A percentile compares a stretch with the other conserved stretches of the same genome.
These are phyloP conservation scores for Penicillium flavigenum DNA, from an alignment of 495 filamentous ascomycete genomes.

Conservation along the genomic window DNA sequence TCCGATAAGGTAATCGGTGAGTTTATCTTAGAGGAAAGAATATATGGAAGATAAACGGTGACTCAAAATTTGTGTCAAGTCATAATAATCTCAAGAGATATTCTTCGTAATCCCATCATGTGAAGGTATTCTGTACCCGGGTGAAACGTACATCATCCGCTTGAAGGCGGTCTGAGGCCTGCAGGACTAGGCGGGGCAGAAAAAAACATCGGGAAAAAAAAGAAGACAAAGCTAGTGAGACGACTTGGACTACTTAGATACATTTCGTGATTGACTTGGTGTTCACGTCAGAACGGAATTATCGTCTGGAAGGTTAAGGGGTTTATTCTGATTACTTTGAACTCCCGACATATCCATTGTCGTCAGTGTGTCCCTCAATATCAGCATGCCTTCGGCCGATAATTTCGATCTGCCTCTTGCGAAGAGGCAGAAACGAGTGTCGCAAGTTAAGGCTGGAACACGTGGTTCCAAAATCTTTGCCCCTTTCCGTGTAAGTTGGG, in stretches of 20 bases:
- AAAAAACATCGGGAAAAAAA: slow-evolving; percentile 15
- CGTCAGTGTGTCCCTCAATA: slow-evolving; percentile 1
- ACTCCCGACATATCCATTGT: not conserved
- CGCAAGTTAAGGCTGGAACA: slow-evolving; percentile 28
- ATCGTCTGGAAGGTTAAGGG: not conserved
- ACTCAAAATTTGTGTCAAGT: not conserved
- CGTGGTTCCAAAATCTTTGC: slow-evolving; percentile 77
- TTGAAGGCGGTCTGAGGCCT: slow-evolving; percentile 11
- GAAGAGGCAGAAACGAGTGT: slow-evolving; percentile 65
- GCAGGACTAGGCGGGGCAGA: slow-evolving; percentile 13
- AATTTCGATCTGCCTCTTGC: slow-evolving; percentile 54
- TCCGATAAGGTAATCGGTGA: not conserved
- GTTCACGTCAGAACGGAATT: not conserved
- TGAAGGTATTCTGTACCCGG: not conserved
- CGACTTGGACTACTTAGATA: not conserved
- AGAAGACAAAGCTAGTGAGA: not conserved
- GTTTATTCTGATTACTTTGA: not conserved
- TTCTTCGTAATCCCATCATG: not conserved
- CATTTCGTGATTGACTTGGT: not conserved
- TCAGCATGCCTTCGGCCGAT: slow-evolving; percentile 45
- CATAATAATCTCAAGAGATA: not conserved
- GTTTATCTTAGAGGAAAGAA: not conserved
- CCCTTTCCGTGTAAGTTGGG: slow-evolving; percentile 74
- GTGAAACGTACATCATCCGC: not conserved
- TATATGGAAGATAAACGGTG: not conserved